Conservation (phyloP, 805 yeast species). For the Candida rishiriensis region DNA sequence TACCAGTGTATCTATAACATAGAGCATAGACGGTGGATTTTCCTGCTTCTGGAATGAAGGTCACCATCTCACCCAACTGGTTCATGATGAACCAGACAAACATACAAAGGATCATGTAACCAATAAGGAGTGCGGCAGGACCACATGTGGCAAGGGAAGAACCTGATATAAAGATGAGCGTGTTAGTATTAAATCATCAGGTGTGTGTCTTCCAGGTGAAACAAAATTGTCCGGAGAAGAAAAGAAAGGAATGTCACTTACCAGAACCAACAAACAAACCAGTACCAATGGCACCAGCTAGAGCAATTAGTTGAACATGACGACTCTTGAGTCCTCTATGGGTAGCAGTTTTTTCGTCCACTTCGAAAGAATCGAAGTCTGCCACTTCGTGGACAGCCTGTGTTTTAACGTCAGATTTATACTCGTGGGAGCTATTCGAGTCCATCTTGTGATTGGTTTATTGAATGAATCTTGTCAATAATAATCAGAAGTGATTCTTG, state of each 20-base stretch:
- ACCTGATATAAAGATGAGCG: neutral
- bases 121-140: conserved; percentile 46
- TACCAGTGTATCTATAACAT: conserved; percentile 31
- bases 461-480: neutral
- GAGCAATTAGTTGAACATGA: conserved; percentile 59
- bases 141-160: conserved; percentile 26
- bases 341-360: conserved; percentile 8
- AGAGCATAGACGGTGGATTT: conserved; percentile 59
- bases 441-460: neutral
- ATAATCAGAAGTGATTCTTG: too few relatives aligned
- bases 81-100: conserved; percentile 65
- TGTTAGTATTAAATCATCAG: too few relatives aligned
- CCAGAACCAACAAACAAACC: conserved; percentile 49
- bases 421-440: conserved; percentile 1
- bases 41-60: conserved; percentile 57
- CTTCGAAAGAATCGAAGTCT: conserved; percentile 5
- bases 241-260: conserved; percentile 15
- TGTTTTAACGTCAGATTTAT: neutral
- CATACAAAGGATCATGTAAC: conserved; percentile 58
- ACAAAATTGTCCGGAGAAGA: too few relatives aligned
- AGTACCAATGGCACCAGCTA: conserved; percentile 71
- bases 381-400: neutral
- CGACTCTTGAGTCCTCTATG: conserved; percentile 41
- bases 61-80: conserved; percentile 63
- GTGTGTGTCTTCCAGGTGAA: too few relatives aligned